Conservation (phyloP, 352 stramenopile species). For the Globisporangium mamillatum region DNA sequence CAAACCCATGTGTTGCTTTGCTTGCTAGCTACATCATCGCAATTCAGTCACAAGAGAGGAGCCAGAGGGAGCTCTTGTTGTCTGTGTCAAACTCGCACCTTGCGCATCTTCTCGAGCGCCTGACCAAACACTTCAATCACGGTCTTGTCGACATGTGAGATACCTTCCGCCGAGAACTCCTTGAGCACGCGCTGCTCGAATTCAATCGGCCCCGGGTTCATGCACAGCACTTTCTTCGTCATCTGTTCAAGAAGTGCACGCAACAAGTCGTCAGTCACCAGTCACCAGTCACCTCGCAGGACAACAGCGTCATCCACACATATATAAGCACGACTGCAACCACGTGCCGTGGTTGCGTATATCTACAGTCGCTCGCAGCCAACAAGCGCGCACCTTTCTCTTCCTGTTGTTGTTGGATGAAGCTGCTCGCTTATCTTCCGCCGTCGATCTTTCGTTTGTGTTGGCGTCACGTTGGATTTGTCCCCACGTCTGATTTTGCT, state of each 20-base stretch:
- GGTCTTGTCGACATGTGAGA: constrained; percentile 78
- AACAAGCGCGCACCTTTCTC: not conserved
- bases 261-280: constrained; percentile 1
- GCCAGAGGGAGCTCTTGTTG: not conserved
- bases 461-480: constrained; percentile 5
- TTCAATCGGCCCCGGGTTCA: constrained; percentile 83
- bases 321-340: not conserved
- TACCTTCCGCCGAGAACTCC: constrained; percentile 64
- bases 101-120: constrained; percentile 80
- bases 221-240: constrained; percentile 75
- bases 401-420: not conserved
- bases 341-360: not conserved
- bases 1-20: not conserved
- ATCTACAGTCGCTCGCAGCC: not conserved
- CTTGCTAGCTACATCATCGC: not conserved
- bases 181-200: constrained; percentile 76
- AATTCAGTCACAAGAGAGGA: not conserved
- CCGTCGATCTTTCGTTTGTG: constrained; percentile 2
- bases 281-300: not conserved
- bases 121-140: constrained; percentile 76
- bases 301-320: not conserved
- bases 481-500: not conserved
- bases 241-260: constrained; percentile 21
- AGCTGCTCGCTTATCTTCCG: constrained; percentile 2
- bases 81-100: constrained; percentile 15